A percentile compares a stretch with the other conserved stretches of the same genome.
These are phyloP conservation scores for Citeromyces siamensis DNA, from an alignment of 1,139 yeast genomes.

Conservation along the genomic window DNA sequence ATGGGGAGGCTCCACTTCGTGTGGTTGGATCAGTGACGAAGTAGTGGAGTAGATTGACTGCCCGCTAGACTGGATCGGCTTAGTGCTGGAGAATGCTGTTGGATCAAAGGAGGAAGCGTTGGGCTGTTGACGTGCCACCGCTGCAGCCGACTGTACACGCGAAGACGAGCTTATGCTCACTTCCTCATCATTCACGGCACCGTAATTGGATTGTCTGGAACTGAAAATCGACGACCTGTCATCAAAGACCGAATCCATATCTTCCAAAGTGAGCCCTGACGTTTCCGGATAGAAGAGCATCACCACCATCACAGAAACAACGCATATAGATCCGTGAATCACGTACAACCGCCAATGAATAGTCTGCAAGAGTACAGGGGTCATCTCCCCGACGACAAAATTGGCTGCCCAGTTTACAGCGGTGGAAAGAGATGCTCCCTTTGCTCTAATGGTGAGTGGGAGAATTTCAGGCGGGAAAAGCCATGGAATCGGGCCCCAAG, in stretches of 20 bases:
- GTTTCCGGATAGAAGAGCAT: conserved; percentile 75
- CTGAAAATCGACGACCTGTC: conserved; percentile 33
- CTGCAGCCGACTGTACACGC: conserved; percentile 16
- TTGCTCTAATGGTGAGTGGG: conserved; percentile 80
- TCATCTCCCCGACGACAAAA: conserved; percentile 83
- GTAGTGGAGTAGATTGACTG: conserved; percentile 10
- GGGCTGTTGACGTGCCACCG: conserved; percentile 19
- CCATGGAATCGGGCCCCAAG: conserved; percentile 98
- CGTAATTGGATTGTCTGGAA: conserved; percentile 7
- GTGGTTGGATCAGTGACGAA: conserved; percentile 15
- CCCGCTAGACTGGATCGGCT: conserved; percentile 8
- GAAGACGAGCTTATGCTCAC: conserved; percentile 3
- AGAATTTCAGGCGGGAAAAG: conserved; percentile 79
- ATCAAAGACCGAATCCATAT: conserved; percentile 76
- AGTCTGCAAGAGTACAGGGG: conserved; percentile 70
- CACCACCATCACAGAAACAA: conserved; percentile 59
- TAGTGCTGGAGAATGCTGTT: conserved; percentile 6
- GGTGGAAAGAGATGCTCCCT: conserved; percentile 85
- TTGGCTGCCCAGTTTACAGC: conserved; percentile 95
- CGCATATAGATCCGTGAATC: conserved; percentile 70
- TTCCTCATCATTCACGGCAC: conserved; percentile 8
- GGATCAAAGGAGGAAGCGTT: conserved; percentile 5
- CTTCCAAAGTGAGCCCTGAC: conserved; percentile 78
- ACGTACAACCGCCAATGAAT: conserved; percentile 76
- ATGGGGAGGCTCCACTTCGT: conserved; percentile 28